phyloP scores from a whole-genome alignment of 331 rosid species.

The Cydonia oblonga region DNA sequence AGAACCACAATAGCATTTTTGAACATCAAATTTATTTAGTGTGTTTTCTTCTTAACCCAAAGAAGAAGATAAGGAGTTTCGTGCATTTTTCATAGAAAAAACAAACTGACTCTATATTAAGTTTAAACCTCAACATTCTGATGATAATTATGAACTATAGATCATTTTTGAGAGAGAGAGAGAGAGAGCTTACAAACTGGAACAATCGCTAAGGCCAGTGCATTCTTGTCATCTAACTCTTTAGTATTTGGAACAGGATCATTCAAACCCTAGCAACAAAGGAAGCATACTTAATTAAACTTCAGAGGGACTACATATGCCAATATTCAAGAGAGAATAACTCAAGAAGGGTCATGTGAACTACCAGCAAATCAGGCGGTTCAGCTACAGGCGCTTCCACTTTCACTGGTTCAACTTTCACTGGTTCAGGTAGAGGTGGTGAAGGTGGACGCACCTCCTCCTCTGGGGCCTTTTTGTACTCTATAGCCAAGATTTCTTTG shows the following conservation, averaged over 20 bases:
- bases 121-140: background rate
- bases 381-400: slow-evolving; percentile 61
- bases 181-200: slow-evolving; percentile 49
- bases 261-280: slow-evolving; percentile 59
- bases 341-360: background rate
- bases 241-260: slow-evolving; percentile 67
- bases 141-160: background rate
- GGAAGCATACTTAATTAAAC: background rate
- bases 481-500: slow-evolving; percentile 81
- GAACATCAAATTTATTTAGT: background rate
- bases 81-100: background rate
- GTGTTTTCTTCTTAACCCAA: background rate
- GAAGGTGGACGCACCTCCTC: slow-evolving; percentile 38
- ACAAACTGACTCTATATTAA: background rate
- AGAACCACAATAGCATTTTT: slow-evolving; percentile 7
- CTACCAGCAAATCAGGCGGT: slow-evolving; percentile 88
- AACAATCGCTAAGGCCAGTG: slow-evolving; percentile 88
- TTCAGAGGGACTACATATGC: background rate
- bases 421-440: slow-evolving; percentile 70
- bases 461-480: slow-evolving; percentile 55
- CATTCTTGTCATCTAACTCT: slow-evolving; percentile 87
- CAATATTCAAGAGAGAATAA: background rate
- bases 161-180: background rate
- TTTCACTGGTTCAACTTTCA: slow-evolving; percentile 77
- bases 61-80: background rate